Base-by-base conservation (phyloP, 305 asterid genomes). In the Solanum hybrid region DNA sequence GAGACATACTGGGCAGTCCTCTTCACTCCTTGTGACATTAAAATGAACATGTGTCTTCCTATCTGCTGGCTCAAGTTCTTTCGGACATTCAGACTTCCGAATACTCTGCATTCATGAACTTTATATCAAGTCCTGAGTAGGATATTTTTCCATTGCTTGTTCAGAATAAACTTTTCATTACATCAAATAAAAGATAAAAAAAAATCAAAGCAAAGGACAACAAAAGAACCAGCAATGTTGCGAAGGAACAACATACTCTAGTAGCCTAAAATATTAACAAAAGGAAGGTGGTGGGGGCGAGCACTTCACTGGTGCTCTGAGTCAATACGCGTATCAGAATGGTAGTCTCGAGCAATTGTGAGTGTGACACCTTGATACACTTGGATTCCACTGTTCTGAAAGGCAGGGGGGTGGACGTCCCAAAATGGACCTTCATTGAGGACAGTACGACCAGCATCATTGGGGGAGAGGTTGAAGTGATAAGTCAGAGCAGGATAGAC, bases 11-110 rank as follows among this genome's bases (percentile, higher is more conserved):
- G 70, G 90, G 93, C 91, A 94, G 85, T 94, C 93, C 90, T 90
- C 98, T 29, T 94, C 98, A 93, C 88, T 96, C 91, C 96, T 94
- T 32, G 90, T 89, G 89, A 96, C 97, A 91, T 92, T 94, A 75
- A 93, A 95, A 79, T 91, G 95, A 87, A 94, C 95, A 0, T 76
- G 65, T n/a, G 92, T 91, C 90, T 92, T 90, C 93, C 31, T 90
- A 91, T 93, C 93, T 20, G 93, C 92, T 51, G 98, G 97, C 61
- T 93, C 94, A 90, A 96, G 95, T 92, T 96, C 98, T 37, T 10
- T 79, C 9, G 98, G 99, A 92, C 97, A 95, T 92, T 95, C 98
- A 1, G 95, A 92, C 82, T 77, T 94, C 88, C 41, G 85, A 77
- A 95, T 91, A 92, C 99, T 94, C 98, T 96, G 94, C 93, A 93